Evolutionary conservation across 1,284 basidiomycete species (phyloP).

Genomic region (Trametes polyzona): DNA sequence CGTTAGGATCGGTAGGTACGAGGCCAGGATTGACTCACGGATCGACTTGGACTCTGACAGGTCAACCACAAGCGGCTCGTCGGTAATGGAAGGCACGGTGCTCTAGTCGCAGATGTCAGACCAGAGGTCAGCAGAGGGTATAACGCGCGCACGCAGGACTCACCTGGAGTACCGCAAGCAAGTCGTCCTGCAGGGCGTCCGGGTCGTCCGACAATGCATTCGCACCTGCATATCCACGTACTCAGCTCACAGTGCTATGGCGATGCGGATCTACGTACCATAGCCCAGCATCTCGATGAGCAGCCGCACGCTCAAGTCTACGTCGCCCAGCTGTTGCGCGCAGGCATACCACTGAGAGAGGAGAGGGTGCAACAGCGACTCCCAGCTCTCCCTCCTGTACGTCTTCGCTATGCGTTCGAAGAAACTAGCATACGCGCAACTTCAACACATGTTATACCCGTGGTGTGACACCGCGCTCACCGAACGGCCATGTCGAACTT

Average conservation of each 20-base stretch:
- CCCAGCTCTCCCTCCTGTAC: slow-evolving; percentile 84
- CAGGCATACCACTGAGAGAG: slow-evolving; percentile 80
- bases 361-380: slow-evolving; percentile 68
- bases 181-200: slow-evolving; percentile 60
- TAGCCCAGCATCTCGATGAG: slow-evolving; percentile 83
- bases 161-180: slow-evolving; percentile 73
- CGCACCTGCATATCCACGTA: slow-evolving; percentile 19
- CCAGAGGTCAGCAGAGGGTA: background rate
- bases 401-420: slow-evolving; percentile 87
- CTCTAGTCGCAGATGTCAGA: slow-evolving; percentile 47
- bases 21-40: slow-evolving; percentile 46
- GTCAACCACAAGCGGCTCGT: slow-evolving; percentile 62
- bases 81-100: slow-evolving; percentile 62
- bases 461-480: slow-evolving; percentile 43
- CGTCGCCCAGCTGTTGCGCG: slow-evolving; percentile 74
- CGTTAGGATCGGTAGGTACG: background rate
- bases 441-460: background rate
- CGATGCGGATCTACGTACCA: slow-evolving; percentile 46
- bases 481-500: slow-evolving; percentile 85
- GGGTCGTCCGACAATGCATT: slow-evolving; percentile 45
- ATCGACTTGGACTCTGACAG: slow-evolving; percentile 64
- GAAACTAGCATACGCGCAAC: slow-evolving; percentile 56
- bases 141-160: background rate
- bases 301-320: slow-evolving; percentile 73
- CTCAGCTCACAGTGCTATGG: background rate